These are phyloP conservation scores for Naganishia friedmannii DNA, from an alignment of 768 basidiomycete species.

Conservation along the genomic window DNA sequence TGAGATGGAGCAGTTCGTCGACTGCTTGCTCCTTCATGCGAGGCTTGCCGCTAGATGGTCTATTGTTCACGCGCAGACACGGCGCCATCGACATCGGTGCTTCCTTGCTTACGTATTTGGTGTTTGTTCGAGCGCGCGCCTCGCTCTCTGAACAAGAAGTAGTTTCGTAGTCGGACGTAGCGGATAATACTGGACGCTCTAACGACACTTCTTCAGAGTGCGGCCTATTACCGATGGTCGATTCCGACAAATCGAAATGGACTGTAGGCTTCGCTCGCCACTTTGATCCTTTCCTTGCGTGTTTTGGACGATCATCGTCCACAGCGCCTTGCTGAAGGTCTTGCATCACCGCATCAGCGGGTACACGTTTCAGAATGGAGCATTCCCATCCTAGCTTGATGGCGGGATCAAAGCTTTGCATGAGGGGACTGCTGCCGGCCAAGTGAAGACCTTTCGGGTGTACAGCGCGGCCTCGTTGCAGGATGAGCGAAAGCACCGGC, in stretches of 20 bases:
- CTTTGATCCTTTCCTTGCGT: slow-evolving; percentile 16
- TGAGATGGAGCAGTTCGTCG: slow-evolving; percentile 88
- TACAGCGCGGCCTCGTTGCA: slow-evolving; percentile 43
- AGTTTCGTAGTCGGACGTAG: slow-evolving; percentile 13
- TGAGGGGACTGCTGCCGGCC: slow-evolving; percentile 46
- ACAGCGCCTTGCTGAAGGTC: slow-evolving; percentile 37
- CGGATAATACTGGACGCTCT: background rate
- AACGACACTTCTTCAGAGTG: background rate
- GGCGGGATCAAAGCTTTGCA: slow-evolving; percentile 45
- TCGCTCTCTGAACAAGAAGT: slow-evolving; percentile 25
- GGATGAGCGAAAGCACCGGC: slow-evolving; percentile 45
- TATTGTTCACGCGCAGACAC: background rate
- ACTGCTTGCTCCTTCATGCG: slow-evolving; percentile 76
- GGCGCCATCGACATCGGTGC: background rate
- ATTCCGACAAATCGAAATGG: background rate
- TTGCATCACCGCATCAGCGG: slow-evolving; percentile 33
- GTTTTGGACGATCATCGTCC: slow-evolving; percentile 33
- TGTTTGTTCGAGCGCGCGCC: slow-evolving; percentile 20
- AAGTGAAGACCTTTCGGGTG: slow-evolving; percentile 44
- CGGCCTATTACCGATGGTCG: background rate
- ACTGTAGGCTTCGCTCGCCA: background rate
- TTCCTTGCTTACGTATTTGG: background rate
- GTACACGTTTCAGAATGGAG: slow-evolving; percentile 47
- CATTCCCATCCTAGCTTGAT: slow-evolving; percentile 49
- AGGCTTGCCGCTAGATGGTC: background rate